phyloP scores from a whole-genome alignment of 2,329 filamentous ascomycete species.

The Cercospora sp. region DNA sequence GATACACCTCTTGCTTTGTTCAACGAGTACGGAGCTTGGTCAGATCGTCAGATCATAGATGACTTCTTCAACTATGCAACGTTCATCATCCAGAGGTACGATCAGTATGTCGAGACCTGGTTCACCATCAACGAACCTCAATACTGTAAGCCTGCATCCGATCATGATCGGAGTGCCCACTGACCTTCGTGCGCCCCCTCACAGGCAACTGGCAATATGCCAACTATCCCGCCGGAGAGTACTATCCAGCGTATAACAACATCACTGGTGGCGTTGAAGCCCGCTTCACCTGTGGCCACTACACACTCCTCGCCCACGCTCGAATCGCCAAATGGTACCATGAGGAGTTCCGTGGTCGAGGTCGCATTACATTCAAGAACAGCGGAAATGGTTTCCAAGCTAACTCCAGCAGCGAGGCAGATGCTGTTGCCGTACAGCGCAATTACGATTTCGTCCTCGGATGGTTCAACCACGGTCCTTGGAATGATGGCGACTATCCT shows the following conservation, averaged over 20 bases:
- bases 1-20: conserved; percentile 30
- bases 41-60: conserved; percentile 39
- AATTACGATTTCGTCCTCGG: conserved; percentile 44
- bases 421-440: conserved; percentile 39
- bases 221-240: conserved; percentile 40
- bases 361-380: conserved; percentile 43
- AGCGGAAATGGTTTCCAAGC: conserved; percentile 42
- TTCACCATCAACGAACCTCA: conserved; percentile 47
- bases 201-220: conserved; percentile 43
- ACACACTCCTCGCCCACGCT: conserved; percentile 42
- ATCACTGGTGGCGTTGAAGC: conserved; percentile 44
- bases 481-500: conserved; percentile 49
- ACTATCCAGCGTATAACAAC: conserved; percentile 48
- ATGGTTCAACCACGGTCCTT: conserved; percentile 48
- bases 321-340: conserved; percentile 48
- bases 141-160: not conserved
- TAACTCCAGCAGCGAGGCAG: conserved; percentile 39
- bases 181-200: not conserved
- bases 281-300: conserved; percentile 38
- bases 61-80: conserved; percentile 45
- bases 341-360: conserved; percentile 43
- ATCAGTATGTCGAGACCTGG: conserved; percentile 42
- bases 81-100: conserved; percentile 43
- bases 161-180: not conserved
- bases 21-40: conserved; percentile 45